Percentiles rank a stretch among this genome's conserved stretches.
These are phyloP conservation scores for Quercus rubra DNA, from an alignment of 306 rosid species.

Conservation along the genomic window DNA sequence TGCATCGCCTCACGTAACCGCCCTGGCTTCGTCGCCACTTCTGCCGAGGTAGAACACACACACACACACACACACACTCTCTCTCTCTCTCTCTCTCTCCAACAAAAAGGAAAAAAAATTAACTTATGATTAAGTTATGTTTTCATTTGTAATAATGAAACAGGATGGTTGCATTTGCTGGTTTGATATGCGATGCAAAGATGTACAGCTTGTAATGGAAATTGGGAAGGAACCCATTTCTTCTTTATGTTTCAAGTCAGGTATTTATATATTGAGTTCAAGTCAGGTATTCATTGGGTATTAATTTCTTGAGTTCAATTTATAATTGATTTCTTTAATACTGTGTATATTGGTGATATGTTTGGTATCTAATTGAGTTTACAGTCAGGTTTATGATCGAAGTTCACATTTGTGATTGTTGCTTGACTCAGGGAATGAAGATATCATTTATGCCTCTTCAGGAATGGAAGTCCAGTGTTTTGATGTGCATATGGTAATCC, in stretches of 20 bases:
- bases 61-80: neutral
- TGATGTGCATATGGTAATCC: conserved; percentile 78
- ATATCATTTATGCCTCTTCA: conserved; percentile 60
- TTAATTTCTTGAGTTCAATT: neutral
- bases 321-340: neutral
- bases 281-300: conserved; percentile 37
- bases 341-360: neutral
- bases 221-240: conserved; percentile 61
- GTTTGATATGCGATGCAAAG: conserved; percentile 88
- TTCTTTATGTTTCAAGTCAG: conserved; percentile 74
- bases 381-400: neutral
- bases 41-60: conserved; percentile 56
- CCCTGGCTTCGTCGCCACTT: conserved; percentile 65
- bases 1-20: conserved; percentile 67
- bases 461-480: conserved; percentile 86
- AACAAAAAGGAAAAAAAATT: too few species aligned
- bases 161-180: conserved; percentile 93
- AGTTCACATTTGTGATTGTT: neutral
- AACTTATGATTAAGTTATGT: neutral
- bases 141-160: neutral
- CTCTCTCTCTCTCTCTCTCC: neutral
- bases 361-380: neutral
- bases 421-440: conserved; percentile 75
- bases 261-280: conserved; percentile 38
- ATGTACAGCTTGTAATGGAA: conserved; percentile 60